phyloP scores from a whole-genome alignment of 768 basidiomycete genomes.

The Suillus subalutaceus region DNA sequence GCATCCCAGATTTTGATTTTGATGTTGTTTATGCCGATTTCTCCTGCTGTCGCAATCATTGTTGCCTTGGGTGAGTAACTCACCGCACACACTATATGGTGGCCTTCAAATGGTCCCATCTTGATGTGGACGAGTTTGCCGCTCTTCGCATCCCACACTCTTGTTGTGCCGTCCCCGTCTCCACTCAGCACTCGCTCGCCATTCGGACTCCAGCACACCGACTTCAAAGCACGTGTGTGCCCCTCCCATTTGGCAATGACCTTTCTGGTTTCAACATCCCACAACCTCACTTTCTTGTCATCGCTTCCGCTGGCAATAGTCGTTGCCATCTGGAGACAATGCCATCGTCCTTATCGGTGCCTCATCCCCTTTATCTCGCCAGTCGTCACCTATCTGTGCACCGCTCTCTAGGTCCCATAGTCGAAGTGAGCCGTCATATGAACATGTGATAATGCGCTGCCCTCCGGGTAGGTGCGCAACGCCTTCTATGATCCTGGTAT shows the following conservation, averaged over 20 bases:
- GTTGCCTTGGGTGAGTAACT: neutral
- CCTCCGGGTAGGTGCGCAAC: neutral
- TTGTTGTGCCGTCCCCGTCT: neutral
- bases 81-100: neutral
- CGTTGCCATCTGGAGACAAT: neutral
- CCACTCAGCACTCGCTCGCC: too few species aligned
- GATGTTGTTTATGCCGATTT: too few species aligned
- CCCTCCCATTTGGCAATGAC: too few species aligned
- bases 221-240: too few species aligned
- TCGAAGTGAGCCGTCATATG: constrained; percentile 13
- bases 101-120: neutral
- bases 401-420: constrained; percentile 24
- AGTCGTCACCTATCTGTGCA: constrained; percentile 19
- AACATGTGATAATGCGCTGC: constrained; percentile 14
- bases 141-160: neutral
- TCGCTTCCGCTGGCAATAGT: too few species aligned
- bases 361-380: constrained; percentile 11
- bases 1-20: neutral
- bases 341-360: neutral
- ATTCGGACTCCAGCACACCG: too few species aligned
- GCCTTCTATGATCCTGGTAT: neutral
- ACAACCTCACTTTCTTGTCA: too few species aligned
- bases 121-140: too few species aligned
- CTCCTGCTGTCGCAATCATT: neutral
- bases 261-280: too few species aligned